Base-by-base conservation (phyloP, 495 filamentous ascomycete genomes). In the Aspergillus sclerotiicarbonarius region DNA sequence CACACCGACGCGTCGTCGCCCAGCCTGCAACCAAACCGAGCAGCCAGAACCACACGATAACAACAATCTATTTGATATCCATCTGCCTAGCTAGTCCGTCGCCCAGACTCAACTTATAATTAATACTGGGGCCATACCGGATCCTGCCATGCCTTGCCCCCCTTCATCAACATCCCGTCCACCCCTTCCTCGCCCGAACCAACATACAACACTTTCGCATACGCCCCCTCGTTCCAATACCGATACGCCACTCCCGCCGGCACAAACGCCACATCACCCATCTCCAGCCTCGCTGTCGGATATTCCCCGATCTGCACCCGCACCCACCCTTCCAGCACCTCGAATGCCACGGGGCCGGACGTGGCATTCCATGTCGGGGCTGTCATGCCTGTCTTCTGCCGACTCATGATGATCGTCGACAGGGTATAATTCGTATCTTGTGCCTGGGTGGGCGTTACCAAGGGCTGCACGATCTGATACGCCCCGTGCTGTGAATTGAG, bases 131-230 rank as follows among this genome's bases (percentile, higher is more conserved):
- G 25, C 25, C 25, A 35, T 13, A 35, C 33, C 1, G 33, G 9
- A 9, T 13, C 33, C 33, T 59, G 51, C 63, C 65, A 73, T 1
- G 15, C 44, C 55, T 62, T 61, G 4, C 63, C 67, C 8, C 54
- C 57, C 8, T 30, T 39, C 19, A 71, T 67, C 32, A 72, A 21
- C 25, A 54, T 59, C 61, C 61, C 56, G 54, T 77, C 74, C 31
- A 77, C 53, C 9, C 72, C 69, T 16, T 67, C 49, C 7, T 44
- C 54, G 0, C 76, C 75, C 12, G 65, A 64, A 54, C 58, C 68
- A 4, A 77, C 69, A 59, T 72, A 72, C 52, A 79, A 58, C n/a
- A 76, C 65, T 61, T 77, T 79, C 6, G 75, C 70, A 45, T 71
- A 76, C 3, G 64, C 60, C 1, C 61, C 65, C 20, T 58, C 57